Percentiles rank a stretch among this genome's conserved stretches.
Evolutionary conservation across 2,329 filamentous ascomycete species (phyloP).

Genomic region (Penicillium sclerotigenum): DNA sequence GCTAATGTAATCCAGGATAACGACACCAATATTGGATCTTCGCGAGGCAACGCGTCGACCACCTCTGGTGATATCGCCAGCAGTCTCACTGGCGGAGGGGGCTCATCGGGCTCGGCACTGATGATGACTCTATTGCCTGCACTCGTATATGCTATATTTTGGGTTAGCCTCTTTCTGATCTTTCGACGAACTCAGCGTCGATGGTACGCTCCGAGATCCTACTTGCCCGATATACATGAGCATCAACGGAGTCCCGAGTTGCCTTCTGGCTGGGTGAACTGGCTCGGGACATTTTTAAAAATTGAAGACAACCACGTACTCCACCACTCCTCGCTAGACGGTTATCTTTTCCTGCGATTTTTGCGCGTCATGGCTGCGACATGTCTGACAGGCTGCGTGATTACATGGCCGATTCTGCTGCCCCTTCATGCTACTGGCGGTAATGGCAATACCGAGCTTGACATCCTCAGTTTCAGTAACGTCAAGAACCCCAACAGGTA

Average conservation of each 20-base stretch:
- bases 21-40: slow-evolving; percentile 43
- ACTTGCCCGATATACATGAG: slow-evolving; percentile 42
- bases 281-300: slow-evolving; percentile 52
- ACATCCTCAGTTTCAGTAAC: slow-evolving; percentile 78
- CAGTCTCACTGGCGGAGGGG: slow-evolving; percentile 32
- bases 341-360: slow-evolving; percentile 87
- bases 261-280: slow-evolving; percentile 50
- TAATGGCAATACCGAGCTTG: slow-evolving; percentile 63
- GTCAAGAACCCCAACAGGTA: slow-evolving; percentile 62
- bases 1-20: slow-evolving; percentile 29
- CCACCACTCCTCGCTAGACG: slow-evolving; percentile 85
- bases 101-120: slow-evolving; percentile 51
- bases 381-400: slow-evolving; percentile 74
- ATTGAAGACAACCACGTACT: slow-evolving; percentile 75
- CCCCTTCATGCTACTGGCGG: slow-evolving; percentile 85
- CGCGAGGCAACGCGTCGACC: slow-evolving; percentile 40
- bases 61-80: slow-evolving; percentile 31
- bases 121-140: slow-evolving; percentile 50
- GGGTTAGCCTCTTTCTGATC: slow-evolving; percentile 47
- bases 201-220: slow-evolving; percentile 47
- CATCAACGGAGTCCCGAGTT: slow-evolving; percentile 50
- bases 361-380: slow-evolving; percentile 74
- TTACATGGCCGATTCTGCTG: slow-evolving; percentile 85
- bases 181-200: slow-evolving; percentile 45
- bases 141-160: slow-evolving; percentile 44